A percentile compares a stretch with the other conserved stretches of the same genome.
phyloP scores from a whole-genome alignment of 2,329 filamentous ascomycete species.

The Fusarium veterinarium region DNA sequence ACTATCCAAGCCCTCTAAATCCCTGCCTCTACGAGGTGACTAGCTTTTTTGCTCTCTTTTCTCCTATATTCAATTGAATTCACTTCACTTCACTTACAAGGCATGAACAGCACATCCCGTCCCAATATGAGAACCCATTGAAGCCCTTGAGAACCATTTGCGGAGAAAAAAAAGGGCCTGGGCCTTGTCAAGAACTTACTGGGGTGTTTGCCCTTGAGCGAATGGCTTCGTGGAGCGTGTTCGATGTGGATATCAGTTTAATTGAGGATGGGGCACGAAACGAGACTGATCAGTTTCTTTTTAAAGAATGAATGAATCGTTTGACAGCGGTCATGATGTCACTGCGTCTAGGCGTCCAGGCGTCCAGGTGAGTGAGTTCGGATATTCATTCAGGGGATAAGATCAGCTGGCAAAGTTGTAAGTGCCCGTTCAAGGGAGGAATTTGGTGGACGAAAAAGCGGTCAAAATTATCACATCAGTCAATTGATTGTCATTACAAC shows the following conservation, averaged over 20 bases:
- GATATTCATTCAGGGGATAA: conserved; percentile 5
- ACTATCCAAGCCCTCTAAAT: background rate
- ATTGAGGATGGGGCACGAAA: conserved; percentile 30
- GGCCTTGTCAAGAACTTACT: background rate
- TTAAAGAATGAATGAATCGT: conserved; percentile 14
- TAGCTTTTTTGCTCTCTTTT: background rate
- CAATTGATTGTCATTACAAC: background rate
- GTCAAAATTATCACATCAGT: conserved; percentile 13
- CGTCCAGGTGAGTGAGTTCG: background rate
- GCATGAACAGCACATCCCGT: background rate
- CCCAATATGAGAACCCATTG: conserved; percentile 21
- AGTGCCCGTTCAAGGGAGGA: background rate
- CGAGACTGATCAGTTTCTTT: conserved; percentile 22
- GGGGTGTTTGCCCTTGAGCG: conserved; percentile 16
- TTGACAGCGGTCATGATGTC: conserved; percentile 29
- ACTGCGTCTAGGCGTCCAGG: background rate
- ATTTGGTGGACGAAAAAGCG: conserved; percentile 18
- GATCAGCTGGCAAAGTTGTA: background rate
- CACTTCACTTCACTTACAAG: background rate
- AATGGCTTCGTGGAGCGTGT: conserved; percentile 37
- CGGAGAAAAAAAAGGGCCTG: background rate
- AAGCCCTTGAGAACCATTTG: conserved; percentile 14
- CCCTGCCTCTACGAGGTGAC: background rate
- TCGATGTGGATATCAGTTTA: conserved; percentile 38
- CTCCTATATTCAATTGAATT: background rate